Base-by-base conservation (phyloP, 306 rosid species). In the Abrus pulchellus region DNA sequence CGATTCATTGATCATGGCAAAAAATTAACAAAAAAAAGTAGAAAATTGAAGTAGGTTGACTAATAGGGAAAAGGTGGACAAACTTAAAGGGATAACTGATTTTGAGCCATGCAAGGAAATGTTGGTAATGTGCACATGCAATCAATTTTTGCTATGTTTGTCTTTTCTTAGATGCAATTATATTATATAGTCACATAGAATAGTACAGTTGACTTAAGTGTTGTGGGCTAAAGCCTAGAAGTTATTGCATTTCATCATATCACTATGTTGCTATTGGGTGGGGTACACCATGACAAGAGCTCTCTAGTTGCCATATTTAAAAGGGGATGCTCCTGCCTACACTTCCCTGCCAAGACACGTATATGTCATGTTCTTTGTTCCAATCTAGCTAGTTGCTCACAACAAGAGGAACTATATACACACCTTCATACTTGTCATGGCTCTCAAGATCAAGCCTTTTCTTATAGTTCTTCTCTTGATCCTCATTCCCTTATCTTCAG, bases 61-160 rank as follows among this genome's bases (percentile, higher is more conserved):
- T 76, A 68, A 5, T 20, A 20, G 20, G 12, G 70, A 76, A 87
- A 84, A 84, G 78, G 74, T 75, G 83, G 84, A 77, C 59, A 76
- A 85, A 83, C 72, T 69, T 66, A 82, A 70, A 81, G 76, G 73
- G 75, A 40, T 74, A 81, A 52, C 59, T 75, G 85, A 74, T 81
- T 81, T 84, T 78, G 45, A 79, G 93, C 92, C 93, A 88, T 91
- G 93, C 97, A 93, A 53, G 77, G 85, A 43, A 85, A 67, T 86
- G 72, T 33, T 28, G 61, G 74, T 1, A 75, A 67, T 84, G 86
- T 84, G 78, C 88, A 85, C 89, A 89, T 79, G 87, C 91, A 82
- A 60, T 76, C 81, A 67, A 20, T 20, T 20, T 71, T 56, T 53
- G 10, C 10, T 43, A 28, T 76, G 56, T 45, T 69, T 75, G 62